phyloP scores from a whole-genome alignment of 768 basidiomycete species.

The Cystoderma amianthinum region DNA sequence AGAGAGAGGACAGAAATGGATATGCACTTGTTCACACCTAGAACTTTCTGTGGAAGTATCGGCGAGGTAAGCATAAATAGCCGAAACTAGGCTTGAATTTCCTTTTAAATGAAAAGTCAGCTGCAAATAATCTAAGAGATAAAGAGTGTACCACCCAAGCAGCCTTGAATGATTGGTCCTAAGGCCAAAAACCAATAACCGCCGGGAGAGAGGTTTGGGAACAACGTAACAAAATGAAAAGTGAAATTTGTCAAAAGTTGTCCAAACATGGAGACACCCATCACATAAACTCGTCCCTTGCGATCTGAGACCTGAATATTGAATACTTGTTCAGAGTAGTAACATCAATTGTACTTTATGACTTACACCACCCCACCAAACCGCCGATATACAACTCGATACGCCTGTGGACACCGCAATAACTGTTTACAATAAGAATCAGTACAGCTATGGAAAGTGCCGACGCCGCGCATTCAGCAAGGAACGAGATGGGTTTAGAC shows the following conservation, averaged over 20 bases:
- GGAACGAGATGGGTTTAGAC: too few species aligned
- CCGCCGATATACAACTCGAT: conserved; percentile 71
- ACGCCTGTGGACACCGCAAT: conserved; percentile 63
- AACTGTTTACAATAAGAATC: conserved; percentile 27
- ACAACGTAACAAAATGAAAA: conserved; percentile 60
- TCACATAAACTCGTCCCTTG: conserved; percentile 57
- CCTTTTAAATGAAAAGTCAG: conserved; percentile 30
- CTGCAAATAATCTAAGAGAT: conserved; percentile 3
- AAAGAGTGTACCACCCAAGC: conserved; percentile 51
- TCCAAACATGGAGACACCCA: conserved; percentile 56
- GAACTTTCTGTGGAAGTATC: conserved; percentile 52
- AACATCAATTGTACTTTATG: neutral
- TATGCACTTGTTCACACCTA: conserved; percentile 36
- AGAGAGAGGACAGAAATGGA: neutral
- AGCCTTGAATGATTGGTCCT: conserved; percentile 61
- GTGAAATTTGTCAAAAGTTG: conserved; percentile 54
- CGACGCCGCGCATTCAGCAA: neutral
- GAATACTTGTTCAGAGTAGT: neutral
- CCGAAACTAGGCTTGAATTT: conserved; percentile 38
- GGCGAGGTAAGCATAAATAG: conserved; percentile 59
- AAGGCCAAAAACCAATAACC: conserved; percentile 77
- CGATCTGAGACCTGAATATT: conserved; percentile 63
- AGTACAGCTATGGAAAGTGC: neutral
- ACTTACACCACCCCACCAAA: conserved; percentile 81
- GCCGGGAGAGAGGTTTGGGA: conserved; percentile 58